Evolutionary conservation across 2,329 filamentous ascomycete species (phyloP).

Genomic region (Curvularia sp.): DNA sequence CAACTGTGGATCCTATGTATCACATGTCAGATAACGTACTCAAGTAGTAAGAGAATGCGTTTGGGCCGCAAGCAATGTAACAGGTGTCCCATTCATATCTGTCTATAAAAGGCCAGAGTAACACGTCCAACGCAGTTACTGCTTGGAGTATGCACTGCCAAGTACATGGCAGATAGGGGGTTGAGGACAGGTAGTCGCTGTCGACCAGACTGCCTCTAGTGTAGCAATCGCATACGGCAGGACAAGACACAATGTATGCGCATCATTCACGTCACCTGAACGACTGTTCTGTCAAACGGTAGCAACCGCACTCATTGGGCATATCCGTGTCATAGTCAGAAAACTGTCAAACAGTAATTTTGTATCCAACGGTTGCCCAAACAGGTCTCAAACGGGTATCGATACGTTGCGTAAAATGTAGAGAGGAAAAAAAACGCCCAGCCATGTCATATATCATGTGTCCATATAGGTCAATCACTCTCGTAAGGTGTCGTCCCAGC

Average conservation of each 20-base stretch:
- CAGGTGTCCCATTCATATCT: not conserved
- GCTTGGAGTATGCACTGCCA: not conserved
- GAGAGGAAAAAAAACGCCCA: slow-evolving; percentile 23
- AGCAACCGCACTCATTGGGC: slow-evolving; percentile 10
- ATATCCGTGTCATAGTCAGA: slow-evolving; percentile 12
- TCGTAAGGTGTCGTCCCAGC: slow-evolving; percentile 76
- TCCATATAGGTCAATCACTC: slow-evolving; percentile 38
- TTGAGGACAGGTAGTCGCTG: not conserved
- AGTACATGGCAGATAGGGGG: not conserved
- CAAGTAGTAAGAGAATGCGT: not conserved
- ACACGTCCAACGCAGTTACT: not conserved
- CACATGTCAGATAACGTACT: slow-evolving; percentile 14
- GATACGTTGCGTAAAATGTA: slow-evolving; percentile 32
- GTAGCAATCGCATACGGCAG: not conserved
- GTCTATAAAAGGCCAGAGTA: not conserved
- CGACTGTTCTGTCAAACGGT: not conserved
- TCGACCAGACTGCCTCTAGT: slow-evolving; percentile 2
- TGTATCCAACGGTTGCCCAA: slow-evolving; percentile 15
- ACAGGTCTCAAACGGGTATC: slow-evolving; percentile 45
- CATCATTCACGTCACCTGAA: slow-evolving; percentile 4
- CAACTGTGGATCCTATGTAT: slow-evolving; percentile 9
- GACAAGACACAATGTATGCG: slow-evolving; percentile 9
- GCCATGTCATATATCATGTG: slow-evolving; percentile 17
- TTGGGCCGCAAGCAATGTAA: not conserved
- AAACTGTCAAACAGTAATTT: slow-evolving; percentile 15